Conservation (phyloP, 345 rosid species). For the Lenwebbia sp. region DNA sequence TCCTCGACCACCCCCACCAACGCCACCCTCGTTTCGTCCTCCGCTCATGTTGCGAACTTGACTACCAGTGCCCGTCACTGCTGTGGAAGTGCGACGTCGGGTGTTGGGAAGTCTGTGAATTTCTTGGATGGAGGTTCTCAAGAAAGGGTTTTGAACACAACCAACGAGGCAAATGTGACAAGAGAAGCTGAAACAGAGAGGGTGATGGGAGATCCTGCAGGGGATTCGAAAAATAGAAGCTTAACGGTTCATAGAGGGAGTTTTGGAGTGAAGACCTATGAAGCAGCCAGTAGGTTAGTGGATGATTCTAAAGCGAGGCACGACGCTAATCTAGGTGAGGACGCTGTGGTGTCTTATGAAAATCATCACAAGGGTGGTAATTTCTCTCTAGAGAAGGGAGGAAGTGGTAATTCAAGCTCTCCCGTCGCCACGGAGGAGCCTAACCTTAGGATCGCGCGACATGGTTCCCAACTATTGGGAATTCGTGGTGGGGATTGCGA, state of each 20-base stretch:
- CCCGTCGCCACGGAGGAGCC: neutral
- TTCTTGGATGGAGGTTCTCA: neutral
- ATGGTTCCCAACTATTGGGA: neutral
- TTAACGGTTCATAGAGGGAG: constrained; percentile 1
- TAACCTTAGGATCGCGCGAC: neutral
- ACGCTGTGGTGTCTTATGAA: neutral
- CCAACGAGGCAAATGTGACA: constrained; percentile 3
- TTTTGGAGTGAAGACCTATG: constrained; percentile 3
- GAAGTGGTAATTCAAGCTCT: neutral
- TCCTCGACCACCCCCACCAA: neutral
- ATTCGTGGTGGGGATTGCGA: constrained; percentile 33
- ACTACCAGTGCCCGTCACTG: neutral
- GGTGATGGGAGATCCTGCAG: constrained; percentile 6
- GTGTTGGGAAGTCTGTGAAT: neutral
- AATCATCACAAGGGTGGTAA: neutral
- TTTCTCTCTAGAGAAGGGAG: neutral
- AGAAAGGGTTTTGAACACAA: neutral
- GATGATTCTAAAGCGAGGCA: neutral
- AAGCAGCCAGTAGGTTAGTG: neutral
- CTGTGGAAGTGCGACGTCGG: neutral
- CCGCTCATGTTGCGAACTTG: neutral
- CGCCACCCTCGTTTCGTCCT: neutral
- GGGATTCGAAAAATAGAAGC: constrained; percentile 9
- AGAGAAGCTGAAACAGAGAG: neutral
- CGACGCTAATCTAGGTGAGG: neutral